phyloP scores from a whole-genome alignment of 2,329 filamentous ascomycete species.

The Xylaria sp. region DNA sequence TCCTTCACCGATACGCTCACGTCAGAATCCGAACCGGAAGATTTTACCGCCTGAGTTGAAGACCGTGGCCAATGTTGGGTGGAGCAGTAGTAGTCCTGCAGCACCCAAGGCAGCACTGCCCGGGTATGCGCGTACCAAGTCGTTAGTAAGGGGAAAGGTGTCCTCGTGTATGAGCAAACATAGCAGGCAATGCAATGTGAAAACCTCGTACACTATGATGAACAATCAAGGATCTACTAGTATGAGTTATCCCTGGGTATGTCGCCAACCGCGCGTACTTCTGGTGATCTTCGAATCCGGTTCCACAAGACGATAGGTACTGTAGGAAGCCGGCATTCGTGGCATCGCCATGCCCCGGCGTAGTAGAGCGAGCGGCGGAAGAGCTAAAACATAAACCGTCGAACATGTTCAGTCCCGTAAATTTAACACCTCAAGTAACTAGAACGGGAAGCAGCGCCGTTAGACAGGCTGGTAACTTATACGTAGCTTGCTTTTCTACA shows the following conservation, averaged over 20 bases:
- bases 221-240: constrained; percentile 13
- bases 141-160: constrained; percentile 6
- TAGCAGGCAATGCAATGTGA: constrained; percentile 16
- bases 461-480: constrained; percentile 3
- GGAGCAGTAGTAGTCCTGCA: constrained; percentile 11
- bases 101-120: constrained; percentile 3
- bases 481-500: constrained; percentile 1
- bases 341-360: constrained; percentile 28
- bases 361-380: constrained; percentile 23
- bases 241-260: constrained; percentile 4
- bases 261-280: background rate
- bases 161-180: constrained; percentile 11
- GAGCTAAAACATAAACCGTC: constrained; percentile 20
- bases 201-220: background rate
- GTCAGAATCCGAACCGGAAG: constrained; percentile 33
- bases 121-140: constrained; percentile 1
- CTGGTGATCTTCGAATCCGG: constrained; percentile 8
- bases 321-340: constrained; percentile 26
- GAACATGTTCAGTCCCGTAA: constrained; percentile 14
- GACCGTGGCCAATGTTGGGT: constrained; percentile 17
- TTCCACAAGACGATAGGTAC: constrained; percentile 13
- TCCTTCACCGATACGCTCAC: constrained; percentile 34
- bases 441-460: constrained; percentile 20
- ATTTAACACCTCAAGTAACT: constrained; percentile 22
- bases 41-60: background rate